Percentiles rank a stretch among this genome's conserved stretches.
phyloP scores from a whole-genome alignment of 805 yeast genomes.

The Martiniozyma abietophila region DNA sequence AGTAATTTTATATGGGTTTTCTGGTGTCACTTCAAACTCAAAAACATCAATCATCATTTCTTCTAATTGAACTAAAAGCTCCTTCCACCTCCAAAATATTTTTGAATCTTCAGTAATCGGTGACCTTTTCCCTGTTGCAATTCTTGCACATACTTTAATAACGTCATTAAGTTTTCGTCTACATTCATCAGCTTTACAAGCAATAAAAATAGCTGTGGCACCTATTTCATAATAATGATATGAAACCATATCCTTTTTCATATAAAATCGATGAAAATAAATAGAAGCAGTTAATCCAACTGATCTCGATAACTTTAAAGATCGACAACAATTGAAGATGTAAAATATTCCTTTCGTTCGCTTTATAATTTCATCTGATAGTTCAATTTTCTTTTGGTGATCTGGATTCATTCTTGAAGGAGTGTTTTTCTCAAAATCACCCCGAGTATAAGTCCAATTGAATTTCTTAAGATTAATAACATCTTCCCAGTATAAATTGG shows the following conservation, averaged over 20 bases:
- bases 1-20: slow-evolving; percentile 30
- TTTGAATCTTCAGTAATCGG: slow-evolving; percentile 35
- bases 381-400: slow-evolving; percentile 21
- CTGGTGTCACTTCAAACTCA: slow-evolving; percentile 39
- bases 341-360: slow-evolving; percentile 42
- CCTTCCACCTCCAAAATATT: slow-evolving; percentile 45
- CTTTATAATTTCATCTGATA: slow-evolving; percentile 30
- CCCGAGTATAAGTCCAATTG: slow-evolving; percentile 22
- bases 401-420: slow-evolving; percentile 28
- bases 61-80: slow-evolving; percentile 35
- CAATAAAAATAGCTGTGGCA: slow-evolving; percentile 41
- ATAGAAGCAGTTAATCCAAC: slow-evolving; percentile 40
- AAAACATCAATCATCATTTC: slow-evolving; percentile 35
- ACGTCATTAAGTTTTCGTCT: slow-evolving; percentile 39
- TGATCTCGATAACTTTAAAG: slow-evolving; percentile 36
- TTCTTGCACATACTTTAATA: slow-evolving; percentile 38
- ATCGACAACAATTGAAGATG: slow-evolving; percentile 34
- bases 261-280: slow-evolving; percentile 43
- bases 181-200: slow-evolving; percentile 46
- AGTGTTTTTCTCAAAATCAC: slow-evolving; percentile 18
- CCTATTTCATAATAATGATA: slow-evolving; percentile 43
- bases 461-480: slow-evolving; percentile 18
- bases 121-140: slow-evolving; percentile 33
- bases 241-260: slow-evolving; percentile 32
- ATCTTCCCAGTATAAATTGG: slow-evolving; percentile 23